Evolutionary conservation across 2,329 filamentous ascomycete genomes (phyloP).

Genomic region (Trichophyton rubrum): DNA sequence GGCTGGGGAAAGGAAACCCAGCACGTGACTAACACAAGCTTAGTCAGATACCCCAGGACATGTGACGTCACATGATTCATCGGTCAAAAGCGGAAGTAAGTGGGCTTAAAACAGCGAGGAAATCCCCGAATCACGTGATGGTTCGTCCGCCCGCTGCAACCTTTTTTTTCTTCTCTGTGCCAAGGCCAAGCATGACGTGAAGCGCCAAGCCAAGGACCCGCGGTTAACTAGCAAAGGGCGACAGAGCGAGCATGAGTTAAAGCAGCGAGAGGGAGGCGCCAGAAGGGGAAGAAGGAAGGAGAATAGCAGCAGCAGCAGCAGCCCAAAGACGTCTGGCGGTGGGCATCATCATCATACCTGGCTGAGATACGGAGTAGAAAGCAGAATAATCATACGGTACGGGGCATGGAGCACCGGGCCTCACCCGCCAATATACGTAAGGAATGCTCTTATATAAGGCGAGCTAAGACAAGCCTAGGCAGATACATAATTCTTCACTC

Average conservation of each 20-base stretch:
- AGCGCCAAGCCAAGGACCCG: background rate
- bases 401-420: background rate
- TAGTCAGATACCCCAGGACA: background rate
- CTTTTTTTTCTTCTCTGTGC: no score
- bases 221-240: background rate
- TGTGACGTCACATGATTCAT: background rate
- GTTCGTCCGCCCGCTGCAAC: background rate
- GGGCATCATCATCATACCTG: no score
- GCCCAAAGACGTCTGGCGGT: background rate
- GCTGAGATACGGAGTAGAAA: no score
- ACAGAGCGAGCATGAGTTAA: no score
- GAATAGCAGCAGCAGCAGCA: no score
- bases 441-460: background rate
- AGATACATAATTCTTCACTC: background rate
- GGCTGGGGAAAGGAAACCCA: background rate
- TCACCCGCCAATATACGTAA: no score
- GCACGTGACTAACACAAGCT: background rate
- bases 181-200: no score
- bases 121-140: background rate
- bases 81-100: background rate
- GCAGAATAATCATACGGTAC: background rate
- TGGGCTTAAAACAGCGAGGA: background rate
- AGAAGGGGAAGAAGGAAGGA: background rate
- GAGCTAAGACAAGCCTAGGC: background rate
- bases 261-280: background rate